These are phyloP conservation scores for Cyclaneusma minus DNA, from an alignment of 2,329 filamentous ascomycete species.

Conservation along the genomic window DNA sequence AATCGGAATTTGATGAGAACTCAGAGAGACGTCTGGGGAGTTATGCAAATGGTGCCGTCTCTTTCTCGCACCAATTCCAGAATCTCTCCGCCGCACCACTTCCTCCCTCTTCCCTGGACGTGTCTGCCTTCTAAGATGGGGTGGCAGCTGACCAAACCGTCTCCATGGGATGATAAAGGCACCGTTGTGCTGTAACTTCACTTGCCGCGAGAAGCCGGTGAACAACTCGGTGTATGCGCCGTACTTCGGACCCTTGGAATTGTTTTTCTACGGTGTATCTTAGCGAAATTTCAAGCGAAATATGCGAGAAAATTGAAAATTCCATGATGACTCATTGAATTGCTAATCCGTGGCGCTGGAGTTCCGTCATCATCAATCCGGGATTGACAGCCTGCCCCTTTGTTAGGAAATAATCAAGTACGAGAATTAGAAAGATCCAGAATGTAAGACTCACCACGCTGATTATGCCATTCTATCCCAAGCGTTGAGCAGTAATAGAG, in stretches of 20 bases:
- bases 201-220: constrained; percentile 18
- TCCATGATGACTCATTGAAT: constrained; percentile 8
- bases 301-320: constrained; percentile 2
- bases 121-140: constrained; percentile 8
- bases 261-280: constrained; percentile 4
- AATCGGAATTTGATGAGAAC: no score
- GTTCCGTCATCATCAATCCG: constrained; percentile 23
- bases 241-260: constrained; percentile 17
- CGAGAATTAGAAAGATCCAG: no score
- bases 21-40: no score
- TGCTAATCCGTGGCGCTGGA: constrained; percentile 16
- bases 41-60: constrained; percentile 9
- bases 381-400: constrained; percentile 20
- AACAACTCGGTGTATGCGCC: constrained; percentile 23
- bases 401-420: constrained; percentile 8
- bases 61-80: constrained; percentile 20
- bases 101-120: constrained; percentile 13
- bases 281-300: constrained; percentile 1
- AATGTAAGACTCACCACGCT: constrained; percentile 18
- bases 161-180: constrained; percentile 28
- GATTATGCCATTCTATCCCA: constrained; percentile 18
- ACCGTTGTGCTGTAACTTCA: constrained; percentile 18
- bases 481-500: constrained; percentile 14
- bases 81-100: constrained; percentile 16
- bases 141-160: constrained; percentile 12